Percentiles rank a stretch among this genome's conserved stretches.
phyloP scores from a whole-genome alignment of 2,329 filamentous ascomycete genomes.

The Aureobasidium sp. region DNA sequence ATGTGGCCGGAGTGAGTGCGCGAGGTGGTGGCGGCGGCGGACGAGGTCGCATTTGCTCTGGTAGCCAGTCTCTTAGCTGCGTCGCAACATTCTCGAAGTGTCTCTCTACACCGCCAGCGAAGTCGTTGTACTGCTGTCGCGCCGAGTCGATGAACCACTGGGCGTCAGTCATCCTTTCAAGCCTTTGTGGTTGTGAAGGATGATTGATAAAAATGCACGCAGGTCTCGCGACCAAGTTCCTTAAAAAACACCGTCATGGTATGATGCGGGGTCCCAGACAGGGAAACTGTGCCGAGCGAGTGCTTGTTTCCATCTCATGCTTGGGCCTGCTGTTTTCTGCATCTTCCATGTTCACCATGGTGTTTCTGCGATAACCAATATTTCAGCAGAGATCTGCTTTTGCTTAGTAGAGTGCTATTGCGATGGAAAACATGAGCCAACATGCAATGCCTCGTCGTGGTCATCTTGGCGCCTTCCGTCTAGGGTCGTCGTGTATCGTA shows the following conservation, averaged over 20 bases:
- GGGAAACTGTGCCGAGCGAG: constrained; percentile 7
- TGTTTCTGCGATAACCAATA: background rate
- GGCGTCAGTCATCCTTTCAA: constrained; percentile 26
- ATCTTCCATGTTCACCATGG: background rate
- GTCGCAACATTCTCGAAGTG: constrained; percentile 70
- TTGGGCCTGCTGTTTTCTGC: background rate
- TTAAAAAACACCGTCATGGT: constrained; percentile 8
- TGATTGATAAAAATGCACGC: background rate
- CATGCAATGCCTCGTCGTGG: background rate
- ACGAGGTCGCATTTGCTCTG: constrained; percentile 32
- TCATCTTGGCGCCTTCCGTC: background rate
- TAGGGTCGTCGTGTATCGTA: background rate
- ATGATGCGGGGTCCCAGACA: background rate
- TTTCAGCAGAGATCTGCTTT: background rate
- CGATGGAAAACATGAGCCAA: background rate
- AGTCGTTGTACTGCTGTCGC: constrained; percentile 36
- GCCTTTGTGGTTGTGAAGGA: background rate
- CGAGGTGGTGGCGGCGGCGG: constrained; percentile 41
- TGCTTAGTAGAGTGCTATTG: background rate
- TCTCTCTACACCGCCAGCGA: constrained; percentile 72
- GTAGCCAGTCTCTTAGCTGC: constrained; percentile 59
- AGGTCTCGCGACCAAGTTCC: background rate
- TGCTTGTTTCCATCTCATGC: background rate
- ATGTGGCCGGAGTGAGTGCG: constrained; percentile 33
- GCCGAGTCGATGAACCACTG: constrained; percentile 26